phyloP scores from a whole-genome alignment of 2,329 filamentous ascomycete species.

The Achaetomium macrosporum region DNA sequence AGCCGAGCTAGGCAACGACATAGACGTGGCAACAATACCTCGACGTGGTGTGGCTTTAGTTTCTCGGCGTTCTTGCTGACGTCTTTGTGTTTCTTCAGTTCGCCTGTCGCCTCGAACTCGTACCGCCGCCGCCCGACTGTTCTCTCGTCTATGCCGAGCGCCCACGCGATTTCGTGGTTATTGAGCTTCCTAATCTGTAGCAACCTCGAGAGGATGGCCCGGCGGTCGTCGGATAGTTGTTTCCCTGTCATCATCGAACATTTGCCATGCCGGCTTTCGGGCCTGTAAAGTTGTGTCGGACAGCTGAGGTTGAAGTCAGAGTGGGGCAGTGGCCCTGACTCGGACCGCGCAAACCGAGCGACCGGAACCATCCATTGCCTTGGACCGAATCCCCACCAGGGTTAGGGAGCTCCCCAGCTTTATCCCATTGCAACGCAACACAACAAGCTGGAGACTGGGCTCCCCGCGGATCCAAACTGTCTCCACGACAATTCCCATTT shows the following conservation, averaged over 20 bases:
- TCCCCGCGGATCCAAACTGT: too few species aligned
- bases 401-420: neutral
- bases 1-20: neutral
- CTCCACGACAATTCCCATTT: neutral
- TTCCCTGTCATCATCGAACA: slow-evolving; percentile 19
- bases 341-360: neutral
- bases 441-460: neutral
- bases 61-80: slow-evolving; percentile 26
- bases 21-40: slow-evolving; percentile 12
- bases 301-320: neutral
- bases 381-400: neutral
- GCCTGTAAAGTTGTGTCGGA: neutral
- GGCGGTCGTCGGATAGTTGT: slow-evolving; percentile 18
- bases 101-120: slow-evolving; percentile 19
- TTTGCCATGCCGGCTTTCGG: neutral
- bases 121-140: slow-evolving; percentile 19
- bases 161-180: slow-evolving; percentile 22
- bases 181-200: slow-evolving; percentile 21
- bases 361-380: neutral
- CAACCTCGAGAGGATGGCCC: slow-evolving; percentile 18
- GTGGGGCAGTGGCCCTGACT: too few species aligned
- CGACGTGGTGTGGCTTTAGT: slow-evolving; percentile 21
- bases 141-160: slow-evolving; percentile 19
- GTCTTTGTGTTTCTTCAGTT: slow-evolving; percentile 18
- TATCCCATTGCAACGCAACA: too few species aligned